phyloP scores from a whole-genome alignment of 2,329 filamentous ascomycete species.

The Exophiala bonariae region DNA sequence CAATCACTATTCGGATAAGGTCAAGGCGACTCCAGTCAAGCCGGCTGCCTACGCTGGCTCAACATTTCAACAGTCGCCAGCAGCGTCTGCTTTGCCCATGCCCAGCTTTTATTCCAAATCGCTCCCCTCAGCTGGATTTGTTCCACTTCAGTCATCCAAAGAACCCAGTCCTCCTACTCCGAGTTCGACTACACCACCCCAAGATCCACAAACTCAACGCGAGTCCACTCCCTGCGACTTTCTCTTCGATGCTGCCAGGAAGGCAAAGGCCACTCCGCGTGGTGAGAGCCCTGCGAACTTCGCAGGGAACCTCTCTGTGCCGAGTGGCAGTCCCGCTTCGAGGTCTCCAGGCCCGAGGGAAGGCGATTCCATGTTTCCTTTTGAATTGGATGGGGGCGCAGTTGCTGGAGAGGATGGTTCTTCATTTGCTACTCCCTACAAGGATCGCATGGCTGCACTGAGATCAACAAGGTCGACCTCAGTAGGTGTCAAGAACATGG shows the following conservation, averaged over 20 bases:
- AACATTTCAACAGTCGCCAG: constrained; percentile 92
- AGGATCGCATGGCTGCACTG: constrained; percentile 46
- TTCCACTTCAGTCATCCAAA: constrained; percentile 35
- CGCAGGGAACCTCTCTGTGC: constrained; percentile 55
- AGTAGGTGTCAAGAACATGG: constrained; percentile 28
- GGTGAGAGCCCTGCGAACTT: constrained; percentile 43
- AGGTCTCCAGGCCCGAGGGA: constrained; percentile 46
- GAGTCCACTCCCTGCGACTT: constrained; percentile 81
- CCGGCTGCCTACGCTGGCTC: constrained; percentile 77
- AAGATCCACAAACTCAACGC: constrained; percentile 40
- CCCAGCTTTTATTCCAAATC: constrained; percentile 84
- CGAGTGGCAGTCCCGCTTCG: constrained; percentile 40
- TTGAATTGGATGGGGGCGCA: constrained; percentile 65
- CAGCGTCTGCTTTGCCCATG: constrained; percentile 83
- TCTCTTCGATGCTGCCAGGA: constrained; percentile 83
- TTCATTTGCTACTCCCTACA: constrained; percentile 63
- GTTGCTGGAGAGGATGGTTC: constrained; percentile 53
- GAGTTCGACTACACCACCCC: constrained; percentile 25
- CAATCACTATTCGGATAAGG: constrained; percentile 33
- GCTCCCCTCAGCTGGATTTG: constrained; percentile 60
- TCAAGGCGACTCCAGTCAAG: constrained; percentile 45
- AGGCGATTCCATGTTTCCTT: constrained; percentile 61
- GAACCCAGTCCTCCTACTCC: constrained; percentile 39
- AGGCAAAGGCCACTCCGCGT: constrained; percentile 57
- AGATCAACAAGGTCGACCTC: constrained; percentile 38